Percentiles rank a stretch among this genome's conserved stretches.
Conservation (phyloP, 768 basidiomycete species). For the Cytidiella melzeri region DNA sequence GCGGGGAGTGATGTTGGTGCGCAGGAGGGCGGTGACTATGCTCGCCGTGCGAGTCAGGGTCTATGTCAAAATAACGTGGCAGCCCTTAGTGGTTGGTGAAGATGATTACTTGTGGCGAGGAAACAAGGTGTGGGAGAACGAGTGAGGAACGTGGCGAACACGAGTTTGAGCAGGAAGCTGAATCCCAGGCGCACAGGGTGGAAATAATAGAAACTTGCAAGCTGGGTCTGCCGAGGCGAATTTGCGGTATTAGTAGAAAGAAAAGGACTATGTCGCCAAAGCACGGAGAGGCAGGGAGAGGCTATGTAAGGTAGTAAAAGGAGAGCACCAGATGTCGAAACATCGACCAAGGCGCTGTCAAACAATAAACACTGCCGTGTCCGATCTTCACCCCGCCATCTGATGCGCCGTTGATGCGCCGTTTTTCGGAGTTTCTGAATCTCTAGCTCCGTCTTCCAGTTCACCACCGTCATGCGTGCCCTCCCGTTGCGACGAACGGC, state of each 20-base stretch:
- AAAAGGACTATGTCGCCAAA: not conserved
- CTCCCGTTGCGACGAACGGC: slow-evolving; percentile 15
- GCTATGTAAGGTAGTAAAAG: not conserved
- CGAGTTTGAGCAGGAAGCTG: slow-evolving; percentile 42
- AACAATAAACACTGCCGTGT: not conserved
- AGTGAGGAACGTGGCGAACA: slow-evolving; percentile 70
- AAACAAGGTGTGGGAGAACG: slow-evolving; percentile 27
- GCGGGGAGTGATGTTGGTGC: slow-evolving; percentile 6
- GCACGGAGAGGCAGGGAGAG: not conserved
- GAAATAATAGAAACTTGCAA: not conserved
- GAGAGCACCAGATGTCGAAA: not conserved
- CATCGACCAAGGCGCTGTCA: not conserved
- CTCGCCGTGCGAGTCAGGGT: not conserved
- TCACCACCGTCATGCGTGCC: slow-evolving; percentile 10
- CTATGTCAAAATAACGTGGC: slow-evolving; percentile 8
- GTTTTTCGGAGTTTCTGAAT: not conserved
- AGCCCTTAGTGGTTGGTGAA: slow-evolving; percentile 10
- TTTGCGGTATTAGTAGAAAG: not conserved
- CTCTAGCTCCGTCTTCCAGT: too few relatives aligned
- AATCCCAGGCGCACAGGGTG: not conserved
- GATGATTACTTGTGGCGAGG: slow-evolving; percentile 16
- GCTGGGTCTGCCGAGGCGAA: not conserved
- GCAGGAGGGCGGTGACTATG: not conserved
- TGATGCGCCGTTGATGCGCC: not conserved
- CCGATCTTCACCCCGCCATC: not conserved